Base-by-base conservation (phyloP, 2,329 filamentous ascomycete species). In the Clarireedia homoeocarpa region DNA sequence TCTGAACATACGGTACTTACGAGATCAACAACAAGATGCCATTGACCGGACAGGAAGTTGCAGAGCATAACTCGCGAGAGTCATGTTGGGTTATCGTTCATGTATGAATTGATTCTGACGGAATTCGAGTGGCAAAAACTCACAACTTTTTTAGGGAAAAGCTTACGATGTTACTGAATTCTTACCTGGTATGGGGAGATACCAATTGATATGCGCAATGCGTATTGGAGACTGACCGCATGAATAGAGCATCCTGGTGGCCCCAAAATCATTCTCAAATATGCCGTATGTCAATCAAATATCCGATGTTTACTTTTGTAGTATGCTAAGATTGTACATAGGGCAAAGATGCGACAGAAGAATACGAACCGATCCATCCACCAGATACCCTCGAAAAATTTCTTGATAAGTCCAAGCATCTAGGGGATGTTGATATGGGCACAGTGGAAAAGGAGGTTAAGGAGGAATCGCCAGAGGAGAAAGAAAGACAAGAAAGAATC, bases 1-100 rank as follows among this genome's bases (percentile, higher is more conserved):
- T 6, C 38, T 24, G 50, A 49, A n/a, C 15, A 50, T 42, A 27
- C 9, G 1, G 40, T 39, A 20, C 42, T 48, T 34, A 42, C 23
- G 39, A 34, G 42, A 53, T 24, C 50, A 46, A 36, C 56, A 26
- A 51, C 48, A 63, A 58, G 15, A 70, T 68, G 66, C 39, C 57
- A 23, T 62, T 83, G 38, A 78, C 72, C 14, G 79, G 80, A 62
- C 73, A 77, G 44, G 77, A 83, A 58, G 74, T 89, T 58, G 82
- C 83, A 47, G 62, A 90, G 75, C 92, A 97, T 77, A 87, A 87
- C 74, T 86, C 77, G 65, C 80, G 81, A 66, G 83, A 95, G 65
- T 92, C 89, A 51, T 95, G 91, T 74, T 96, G 91, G 91, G 89
- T 95, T 47, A 89, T 95, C 67, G 82, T 95, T 58, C 88, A 95